Evolutionary conservation across 768 basidiomycete species (phyloP).

Genomic region (Russula compacta): DNA sequence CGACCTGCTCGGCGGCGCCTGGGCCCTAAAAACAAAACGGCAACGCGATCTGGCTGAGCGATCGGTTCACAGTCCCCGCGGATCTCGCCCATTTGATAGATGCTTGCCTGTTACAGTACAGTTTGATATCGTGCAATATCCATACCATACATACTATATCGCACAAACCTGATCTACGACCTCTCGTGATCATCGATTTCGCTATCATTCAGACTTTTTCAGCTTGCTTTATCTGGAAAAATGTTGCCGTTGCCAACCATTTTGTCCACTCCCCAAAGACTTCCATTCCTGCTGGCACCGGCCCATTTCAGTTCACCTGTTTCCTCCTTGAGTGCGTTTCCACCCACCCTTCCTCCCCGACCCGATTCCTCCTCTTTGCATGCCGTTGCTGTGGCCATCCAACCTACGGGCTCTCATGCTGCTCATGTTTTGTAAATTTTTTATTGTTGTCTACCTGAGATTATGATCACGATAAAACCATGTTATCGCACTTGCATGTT

Average conservation of each 20-base stretch:
- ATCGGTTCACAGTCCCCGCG: constrained; percentile 16
- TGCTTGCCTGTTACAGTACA: background rate
- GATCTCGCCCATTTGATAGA: constrained; percentile 14
- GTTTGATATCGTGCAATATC: background rate
- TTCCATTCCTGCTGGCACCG: constrained; percentile 8
- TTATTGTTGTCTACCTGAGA: background rate
- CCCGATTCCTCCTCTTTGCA: background rate
- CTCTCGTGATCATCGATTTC: constrained; percentile 6
- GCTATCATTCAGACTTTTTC: background rate
- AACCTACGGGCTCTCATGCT: too few relatives aligned
- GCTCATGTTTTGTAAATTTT: background rate
- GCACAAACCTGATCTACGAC: constrained; percentile 1
- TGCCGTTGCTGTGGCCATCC: too few relatives aligned
- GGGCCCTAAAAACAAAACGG: constrained; percentile 12
- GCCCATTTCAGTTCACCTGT: constrained; percentile 3
- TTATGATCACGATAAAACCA: constrained; percentile 9
- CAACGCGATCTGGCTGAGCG: constrained; percentile 16
- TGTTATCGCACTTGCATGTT: background rate
- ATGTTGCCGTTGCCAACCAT: too few relatives aligned
- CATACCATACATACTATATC: background rate
- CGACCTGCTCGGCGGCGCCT: constrained; percentile 16
- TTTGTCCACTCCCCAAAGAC: too few relatives aligned
- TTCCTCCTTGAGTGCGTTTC: background rate
- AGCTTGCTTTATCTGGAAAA: background rate
- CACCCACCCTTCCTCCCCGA: background rate